phyloP scores from a whole-genome alignment of 2,329 filamentous ascomycete species.

The Sarocladium kiliense region DNA sequence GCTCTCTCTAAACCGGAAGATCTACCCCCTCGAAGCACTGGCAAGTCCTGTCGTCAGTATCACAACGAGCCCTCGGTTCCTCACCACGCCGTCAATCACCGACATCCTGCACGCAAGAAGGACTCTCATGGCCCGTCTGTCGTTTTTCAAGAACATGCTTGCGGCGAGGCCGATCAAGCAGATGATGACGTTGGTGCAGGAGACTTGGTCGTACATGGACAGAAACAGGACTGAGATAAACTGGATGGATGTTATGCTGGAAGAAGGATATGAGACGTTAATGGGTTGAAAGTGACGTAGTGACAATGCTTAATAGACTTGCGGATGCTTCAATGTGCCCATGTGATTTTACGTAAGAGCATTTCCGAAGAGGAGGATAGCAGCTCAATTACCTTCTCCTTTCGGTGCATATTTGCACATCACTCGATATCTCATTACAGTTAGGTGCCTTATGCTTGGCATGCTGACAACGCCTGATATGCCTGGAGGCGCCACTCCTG shows the following conservation, averaged over 20 bases:
- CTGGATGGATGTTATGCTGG: slow-evolving; percentile 37
- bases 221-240: slow-evolving; percentile 27
- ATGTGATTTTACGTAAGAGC: too few relatives aligned
- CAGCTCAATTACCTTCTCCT: too few relatives aligned
- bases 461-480: background rate
- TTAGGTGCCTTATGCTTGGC: background rate
- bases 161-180: slow-evolving; percentile 34
- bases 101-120: slow-evolving; percentile 8
- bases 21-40: slow-evolving; percentile 11
- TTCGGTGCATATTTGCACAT: too few relatives aligned
- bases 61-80: slow-evolving; percentile 29
- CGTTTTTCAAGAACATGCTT: slow-evolving; percentile 28
- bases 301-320: too few relatives aligned
- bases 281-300: slow-evolving; percentile 16
- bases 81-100: background rate
- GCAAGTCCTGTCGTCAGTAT: slow-evolving; percentile 25
- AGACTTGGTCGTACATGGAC: slow-evolving; percentile 30
- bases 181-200: slow-evolving; percentile 34
- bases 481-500: too few relatives aligned
- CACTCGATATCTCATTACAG: too few relatives aligned
- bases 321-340: too few relatives aligned
- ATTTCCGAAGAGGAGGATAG: too few relatives aligned
- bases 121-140: slow-evolving; percentile 21
- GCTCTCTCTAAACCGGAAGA: slow-evolving; percentile 21
- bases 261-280: slow-evolving; percentile 23